These are phyloP conservation scores for Wickerhamiella australiensis DNA, from an alignment of 805 yeast genomes.

Conservation along the genomic window DNA sequence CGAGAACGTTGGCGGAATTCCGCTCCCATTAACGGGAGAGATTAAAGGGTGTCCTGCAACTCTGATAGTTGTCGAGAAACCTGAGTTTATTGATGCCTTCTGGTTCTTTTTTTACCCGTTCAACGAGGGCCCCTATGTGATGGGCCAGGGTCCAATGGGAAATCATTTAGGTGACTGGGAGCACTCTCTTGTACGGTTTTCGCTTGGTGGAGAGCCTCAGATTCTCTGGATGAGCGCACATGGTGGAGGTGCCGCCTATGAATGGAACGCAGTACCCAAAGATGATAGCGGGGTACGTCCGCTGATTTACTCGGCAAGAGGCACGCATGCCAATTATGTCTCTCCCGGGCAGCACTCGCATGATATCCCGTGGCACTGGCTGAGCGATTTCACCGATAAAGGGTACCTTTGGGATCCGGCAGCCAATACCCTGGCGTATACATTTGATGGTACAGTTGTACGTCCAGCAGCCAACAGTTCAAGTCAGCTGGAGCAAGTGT, in stretches of 20 bases:
- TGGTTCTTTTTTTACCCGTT: constrained; percentile 95
- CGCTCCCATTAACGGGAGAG: constrained; percentile 58
- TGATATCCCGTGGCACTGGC: constrained; percentile 82
- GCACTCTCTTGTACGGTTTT: constrained; percentile 76
- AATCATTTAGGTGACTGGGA: constrained; percentile 99
- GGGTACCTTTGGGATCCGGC: constrained; percentile 95
- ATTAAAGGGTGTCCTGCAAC: constrained; percentile 69
- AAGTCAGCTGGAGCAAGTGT: constrained; percentile 40
- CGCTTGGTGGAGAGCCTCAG: constrained; percentile 57
- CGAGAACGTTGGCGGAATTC: constrained; percentile 57
- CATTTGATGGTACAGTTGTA: constrained; percentile 49
- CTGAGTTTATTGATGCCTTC: constrained; percentile 86
- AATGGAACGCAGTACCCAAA: constrained; percentile 45
- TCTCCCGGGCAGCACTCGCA: constrained; percentile 94
- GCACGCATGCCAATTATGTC: constrained; percentile 95
- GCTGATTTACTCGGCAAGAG: constrained; percentile 77
- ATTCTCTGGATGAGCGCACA: constrained; percentile 96
- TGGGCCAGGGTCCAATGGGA: constrained; percentile 97
- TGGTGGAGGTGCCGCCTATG: constrained; percentile 90
- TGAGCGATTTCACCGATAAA: constrained; percentile 86
- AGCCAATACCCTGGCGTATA: constrained; percentile 67
- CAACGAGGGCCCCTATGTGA: constrained; percentile 89
- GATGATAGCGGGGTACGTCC: constrained; percentile 40
- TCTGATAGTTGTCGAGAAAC: constrained; percentile 76
- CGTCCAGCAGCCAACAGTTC: constrained; percentile 32